Conservation (phyloP, 2,329 filamentous ascomycete genomes). For the Xylariomycetidae sp. region DNA sequence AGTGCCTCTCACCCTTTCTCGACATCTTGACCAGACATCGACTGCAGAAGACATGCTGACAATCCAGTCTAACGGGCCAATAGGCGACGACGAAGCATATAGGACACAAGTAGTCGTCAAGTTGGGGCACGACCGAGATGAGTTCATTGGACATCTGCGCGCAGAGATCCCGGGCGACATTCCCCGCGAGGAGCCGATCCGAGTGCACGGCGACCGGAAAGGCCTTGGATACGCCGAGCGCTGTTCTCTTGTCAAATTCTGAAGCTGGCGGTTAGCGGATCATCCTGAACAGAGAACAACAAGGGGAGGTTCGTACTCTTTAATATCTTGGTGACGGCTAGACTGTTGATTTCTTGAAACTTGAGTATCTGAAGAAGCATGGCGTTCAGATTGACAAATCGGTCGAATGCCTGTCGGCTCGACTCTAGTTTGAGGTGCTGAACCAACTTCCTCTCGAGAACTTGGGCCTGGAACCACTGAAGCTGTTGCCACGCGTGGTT, state of each 20-base stretch:
- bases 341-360: slow-evolving; percentile 80
- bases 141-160: slow-evolving; percentile 69
- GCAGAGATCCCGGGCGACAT: slow-evolving; percentile 71
- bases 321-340: slow-evolving; percentile 75
- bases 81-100: slow-evolving; percentile 77
- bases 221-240: slow-evolving; percentile 60
- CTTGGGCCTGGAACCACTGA: slow-evolving; percentile 66
- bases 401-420: slow-evolving; percentile 59
- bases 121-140: slow-evolving; percentile 68
- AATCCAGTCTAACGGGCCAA: slow-evolving; percentile 72
- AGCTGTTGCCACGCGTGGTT: slow-evolving; percentile 63
- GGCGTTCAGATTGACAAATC: slow-evolving; percentile 69
- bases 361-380: slow-evolving; percentile 73
- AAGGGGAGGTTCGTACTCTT: slow-evolving; percentile 56
- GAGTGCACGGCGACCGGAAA: slow-evolving; percentile 58
- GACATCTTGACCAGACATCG: slow-evolving; percentile 79
- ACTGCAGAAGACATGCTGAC: slow-evolving; percentile 78
- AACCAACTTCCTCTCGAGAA: slow-evolving; percentile 55
- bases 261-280: slow-evolving; percentile 6
- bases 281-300: slow-evolving; percentile 1
- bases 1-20: slow-evolving; percentile 60
- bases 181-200: slow-evolving; percentile 57
- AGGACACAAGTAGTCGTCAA: slow-evolving; percentile 81
- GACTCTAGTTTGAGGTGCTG: slow-evolving; percentile 61
- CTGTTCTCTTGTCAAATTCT: slow-evolving; percentile 86